Base-by-base conservation (phyloP, 495 filamentous ascomycete species). In the Xylaria palmicola region DNA sequence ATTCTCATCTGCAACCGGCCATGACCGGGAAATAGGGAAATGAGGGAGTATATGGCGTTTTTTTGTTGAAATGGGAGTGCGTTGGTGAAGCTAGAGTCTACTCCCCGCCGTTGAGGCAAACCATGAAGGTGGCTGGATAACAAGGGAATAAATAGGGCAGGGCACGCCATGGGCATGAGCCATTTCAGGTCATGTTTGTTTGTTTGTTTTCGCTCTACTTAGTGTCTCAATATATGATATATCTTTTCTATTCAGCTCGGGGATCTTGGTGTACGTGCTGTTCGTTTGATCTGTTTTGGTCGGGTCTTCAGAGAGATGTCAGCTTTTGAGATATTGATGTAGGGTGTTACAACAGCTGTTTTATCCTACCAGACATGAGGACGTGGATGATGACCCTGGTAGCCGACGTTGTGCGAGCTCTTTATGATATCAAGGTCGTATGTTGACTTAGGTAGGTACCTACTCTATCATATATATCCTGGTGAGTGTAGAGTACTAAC, bases 51-150 rank as follows among this genome's bases (percentile, higher is more conserved):
- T 56, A 57, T 10, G 55, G 55, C 55, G 55, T 17, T 17, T 29
- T 19, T 30, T n/a, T 56, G 24, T 32, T 43, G 52, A 37, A 47
- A 57, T 47, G 19, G 26, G 37, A 56, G 53, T 34, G 41, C 8
- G 54, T 4, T 70, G 65, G 32, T 61, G 65, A 48, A n/a, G 37
- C 12, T 6, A 47, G n/a, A 22, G 26, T 34, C 48, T 27, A 34
- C 27, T n/a, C 15, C 37, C 39, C 17, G 7, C 32, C 8, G 24
- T 15, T 26, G 37, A 37, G 32, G 22, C 22, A 30, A 55, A 43
- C 29, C 37, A 34, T 13, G 41, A 27, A 29, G 24, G 26, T 8
- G 19, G 52, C 24, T 55, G 51, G 51, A 41, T 41, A 37, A 41
- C 32, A 39, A 37, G 49, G 49, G 20, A 52, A 26, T 52, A 32